These are phyloP conservation scores for Cercospora sesami DNA, from an alignment of 2,329 filamentous ascomycete species.

Conservation along the genomic window DNA sequence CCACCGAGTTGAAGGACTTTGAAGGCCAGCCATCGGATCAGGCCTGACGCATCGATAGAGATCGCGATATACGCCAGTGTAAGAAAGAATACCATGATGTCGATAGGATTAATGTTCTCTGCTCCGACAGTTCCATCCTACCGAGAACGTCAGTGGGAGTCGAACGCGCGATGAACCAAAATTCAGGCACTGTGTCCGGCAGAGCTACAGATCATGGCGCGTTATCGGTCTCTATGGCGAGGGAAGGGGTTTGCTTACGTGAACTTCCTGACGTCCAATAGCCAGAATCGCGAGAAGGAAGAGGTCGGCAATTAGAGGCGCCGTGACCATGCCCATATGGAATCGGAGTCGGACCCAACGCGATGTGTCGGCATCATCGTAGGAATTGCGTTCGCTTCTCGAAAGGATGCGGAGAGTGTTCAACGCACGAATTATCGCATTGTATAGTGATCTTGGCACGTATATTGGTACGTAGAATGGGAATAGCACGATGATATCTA, in stretches of 20 bases:
- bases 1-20: slow-evolving; percentile 68
- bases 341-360: slow-evolving; percentile 50
- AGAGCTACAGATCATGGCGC: too few species aligned
- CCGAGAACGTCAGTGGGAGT: background rate
- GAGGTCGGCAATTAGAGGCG: slow-evolving; percentile 68
- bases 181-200: background rate
- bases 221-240: too few species aligned
- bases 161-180: background rate
- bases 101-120: slow-evolving; percentile 65
- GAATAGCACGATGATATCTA: slow-evolving; percentile 69
- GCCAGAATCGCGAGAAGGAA: slow-evolving; percentile 69
- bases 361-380: background rate
- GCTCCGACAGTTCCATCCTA: slow-evolving; percentile 64
- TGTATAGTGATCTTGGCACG: slow-evolving; percentile 55
- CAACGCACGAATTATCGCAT: slow-evolving; percentile 49
- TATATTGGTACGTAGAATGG: slow-evolving; percentile 66
- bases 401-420: slow-evolving; percentile 56
- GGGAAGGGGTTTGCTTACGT: slow-evolving; percentile 27
- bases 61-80: slow-evolving; percentile 72
- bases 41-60: slow-evolving; percentile 72
- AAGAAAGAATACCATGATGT: slow-evolving; percentile 75
- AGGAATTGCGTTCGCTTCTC: slow-evolving; percentile 30
- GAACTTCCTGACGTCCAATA: slow-evolving; percentile 66
- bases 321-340: slow-evolving; percentile 70
- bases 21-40: slow-evolving; percentile 70